Base-by-base conservation (phyloP, 192 early-diverging fungal genomes). In the Backusella australiensis region DNA sequence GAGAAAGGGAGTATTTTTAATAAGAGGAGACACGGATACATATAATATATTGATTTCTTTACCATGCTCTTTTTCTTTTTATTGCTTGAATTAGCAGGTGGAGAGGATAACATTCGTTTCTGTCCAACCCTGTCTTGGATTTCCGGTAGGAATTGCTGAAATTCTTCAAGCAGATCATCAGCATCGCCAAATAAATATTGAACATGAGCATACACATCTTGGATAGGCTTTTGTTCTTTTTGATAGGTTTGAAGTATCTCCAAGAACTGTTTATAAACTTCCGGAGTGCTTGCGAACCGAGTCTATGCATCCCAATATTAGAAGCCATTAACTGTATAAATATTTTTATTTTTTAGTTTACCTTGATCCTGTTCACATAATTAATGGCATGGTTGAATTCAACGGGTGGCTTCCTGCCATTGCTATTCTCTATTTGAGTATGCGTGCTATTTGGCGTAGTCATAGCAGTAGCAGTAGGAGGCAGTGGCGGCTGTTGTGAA, bases 291-390 rank as follows among this genome's bases (percentile, higher is more conserved):
- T 11, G 92, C 83, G 79, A 97, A 99, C 6, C 96, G 94, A 75
- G 93, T 97, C 91, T 94, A 81, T 17, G 1, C 23, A 34, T n/a
- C 6, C 26, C 8, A 14, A 26, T 32, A 26, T 14, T 14, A 63
- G 3, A 14, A 32, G 32, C 32, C 3, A 32, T 32, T 32, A 32
- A 32, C 3, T 32, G 32, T 32, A 32, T 32, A 3, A 32, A 32
- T 32, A 3, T 2, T 32, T 32, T 32, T 3, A 3, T 32, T 32
- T 32, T 32, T 32, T 32, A 3, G 32, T 3, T 32, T 32, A 32
- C 91, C 88, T 99, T 99, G 80, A 99, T 98, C 82, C 98, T 98
- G 84, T 98, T 98, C 9, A 99, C 98, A 82, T 98, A 99, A 80
- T 95, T 98, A 44, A 99, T 99, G 11, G 98, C 98, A 80, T 98